phyloP scores from a whole-genome alignment of 2,329 filamentous ascomycete species.

The Talaromyces sp. region DNA sequence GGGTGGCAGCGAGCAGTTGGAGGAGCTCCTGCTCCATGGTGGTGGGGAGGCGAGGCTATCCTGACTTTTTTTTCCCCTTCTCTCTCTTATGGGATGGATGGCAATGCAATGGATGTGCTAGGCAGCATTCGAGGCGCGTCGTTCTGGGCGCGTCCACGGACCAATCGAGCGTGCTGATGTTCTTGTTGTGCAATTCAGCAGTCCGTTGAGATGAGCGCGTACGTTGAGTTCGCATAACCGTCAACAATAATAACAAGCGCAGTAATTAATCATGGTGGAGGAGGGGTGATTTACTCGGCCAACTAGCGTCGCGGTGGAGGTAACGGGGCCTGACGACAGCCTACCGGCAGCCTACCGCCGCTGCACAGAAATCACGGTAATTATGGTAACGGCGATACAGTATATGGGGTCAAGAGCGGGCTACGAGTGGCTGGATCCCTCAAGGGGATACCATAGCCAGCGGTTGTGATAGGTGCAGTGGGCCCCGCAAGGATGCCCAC shows the following conservation, averaged over 20 bases:
- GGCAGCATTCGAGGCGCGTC: not conserved
- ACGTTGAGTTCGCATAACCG: not conserved
- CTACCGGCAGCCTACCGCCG: not conserved
- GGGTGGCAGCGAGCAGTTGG: constrained; percentile 79
- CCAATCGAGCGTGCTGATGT: not conserved
- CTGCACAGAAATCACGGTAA: not conserved
- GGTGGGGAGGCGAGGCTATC: constrained; percentile 6
- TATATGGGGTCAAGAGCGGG: not conserved
- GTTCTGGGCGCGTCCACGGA: not conserved
- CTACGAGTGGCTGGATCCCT: not conserved
- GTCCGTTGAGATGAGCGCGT: not conserved
- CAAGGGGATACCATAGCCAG: no score
- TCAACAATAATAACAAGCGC: not conserved
- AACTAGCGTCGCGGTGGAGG: not conserved
- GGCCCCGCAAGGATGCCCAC: not conserved
- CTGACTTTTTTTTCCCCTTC: not conserved
- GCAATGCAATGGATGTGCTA: not conserved
- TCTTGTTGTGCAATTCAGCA: not conserved
- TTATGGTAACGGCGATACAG: not conserved
- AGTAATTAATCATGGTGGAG: not conserved
- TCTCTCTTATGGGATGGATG: not conserved
- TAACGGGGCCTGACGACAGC: not conserved
- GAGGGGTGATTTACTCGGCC: not conserved
- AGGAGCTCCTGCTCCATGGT: constrained; percentile 90
- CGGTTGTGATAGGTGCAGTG: not conserved